These are phyloP conservation scores for Globisporangium viniferum DNA, from an alignment of 352 stramenopile genomes.

Conservation along the genomic window DNA sequence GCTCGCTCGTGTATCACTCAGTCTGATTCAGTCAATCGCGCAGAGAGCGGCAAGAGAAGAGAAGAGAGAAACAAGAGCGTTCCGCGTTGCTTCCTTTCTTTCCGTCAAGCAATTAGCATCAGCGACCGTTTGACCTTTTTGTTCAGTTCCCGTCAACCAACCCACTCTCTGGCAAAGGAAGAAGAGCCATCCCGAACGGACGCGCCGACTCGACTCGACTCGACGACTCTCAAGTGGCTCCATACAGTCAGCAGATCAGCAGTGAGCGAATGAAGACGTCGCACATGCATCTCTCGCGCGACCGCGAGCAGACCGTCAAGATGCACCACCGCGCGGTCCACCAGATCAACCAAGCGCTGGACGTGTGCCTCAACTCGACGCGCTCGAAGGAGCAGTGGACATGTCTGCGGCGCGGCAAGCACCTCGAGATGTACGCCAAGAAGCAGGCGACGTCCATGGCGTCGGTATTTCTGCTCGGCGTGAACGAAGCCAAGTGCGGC, in stretches of 20 bases:
- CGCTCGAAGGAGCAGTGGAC: constrained; percentile 55
- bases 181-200: constrained; percentile 1
- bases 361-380: constrained; percentile 50
- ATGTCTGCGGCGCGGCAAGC: constrained; percentile 45
- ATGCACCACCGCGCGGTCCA: constrained; percentile 67
- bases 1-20: background rate
- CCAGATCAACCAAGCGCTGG: constrained; percentile 56
- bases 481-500: constrained; percentile 54
- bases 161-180: constrained; percentile 1
- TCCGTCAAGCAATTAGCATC: background rate
- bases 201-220: background rate
- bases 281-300: constrained; percentile 39
- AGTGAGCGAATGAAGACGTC: constrained; percentile 21
- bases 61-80: background rate
- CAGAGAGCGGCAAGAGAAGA: background rate
- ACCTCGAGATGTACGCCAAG: constrained; percentile 58
- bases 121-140: background rate
- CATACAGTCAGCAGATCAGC: background rate
- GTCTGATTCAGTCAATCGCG: background rate
- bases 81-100: constrained; percentile 10
- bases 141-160: constrained; percentile 7
- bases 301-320: constrained; percentile 41
- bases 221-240: background rate
- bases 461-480: constrained; percentile 45
- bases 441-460: constrained; percentile 27